Evolutionary conservation across 257 asterid species (phyloP).

Genomic region (Gynochthodes officinalis): DNA sequence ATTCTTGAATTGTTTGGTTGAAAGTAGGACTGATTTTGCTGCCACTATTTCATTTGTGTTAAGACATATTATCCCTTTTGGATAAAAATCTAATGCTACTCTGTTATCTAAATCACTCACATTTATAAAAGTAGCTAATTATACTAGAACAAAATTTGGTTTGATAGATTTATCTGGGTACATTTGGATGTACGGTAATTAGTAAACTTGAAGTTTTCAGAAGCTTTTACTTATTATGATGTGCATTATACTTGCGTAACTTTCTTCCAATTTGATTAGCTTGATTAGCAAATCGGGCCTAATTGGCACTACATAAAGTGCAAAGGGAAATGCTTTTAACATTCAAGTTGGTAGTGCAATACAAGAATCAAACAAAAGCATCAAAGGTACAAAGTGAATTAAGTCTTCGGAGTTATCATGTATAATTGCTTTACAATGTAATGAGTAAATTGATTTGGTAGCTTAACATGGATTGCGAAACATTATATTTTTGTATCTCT

Average conservation of each 20-base stretch:
- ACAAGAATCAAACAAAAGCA: no score
- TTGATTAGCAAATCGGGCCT: neutral
- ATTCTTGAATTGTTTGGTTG: neutral
- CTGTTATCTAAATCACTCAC: neutral
- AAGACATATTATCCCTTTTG: no score
- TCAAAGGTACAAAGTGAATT: no score
- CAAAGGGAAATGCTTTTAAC: neutral
- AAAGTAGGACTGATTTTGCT: neutral
- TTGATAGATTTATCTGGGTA: neutral
- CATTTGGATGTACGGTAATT: neutral
- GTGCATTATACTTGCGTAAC: no score
- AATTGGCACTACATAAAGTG: neutral
- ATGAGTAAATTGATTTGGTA: no score
- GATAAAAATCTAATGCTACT: neutral
- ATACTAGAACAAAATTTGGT: neutral
- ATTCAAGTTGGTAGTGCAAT: neutral
- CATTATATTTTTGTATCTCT: neutral
- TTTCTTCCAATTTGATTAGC: neutral
- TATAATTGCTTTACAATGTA: no score
- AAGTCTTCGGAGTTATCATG: no score
- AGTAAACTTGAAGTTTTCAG: neutral
- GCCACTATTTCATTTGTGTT: neutral
- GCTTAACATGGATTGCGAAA: no score
- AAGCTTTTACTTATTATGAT: neutral
- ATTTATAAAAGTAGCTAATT: neutral